Percentiles rank a stretch among this genome's conserved stretches.
These are phyloP conservation scores for Euphorbia tirucalli DNA, from an alignment of 345 rosid genomes.

Conservation along the genomic window DNA sequence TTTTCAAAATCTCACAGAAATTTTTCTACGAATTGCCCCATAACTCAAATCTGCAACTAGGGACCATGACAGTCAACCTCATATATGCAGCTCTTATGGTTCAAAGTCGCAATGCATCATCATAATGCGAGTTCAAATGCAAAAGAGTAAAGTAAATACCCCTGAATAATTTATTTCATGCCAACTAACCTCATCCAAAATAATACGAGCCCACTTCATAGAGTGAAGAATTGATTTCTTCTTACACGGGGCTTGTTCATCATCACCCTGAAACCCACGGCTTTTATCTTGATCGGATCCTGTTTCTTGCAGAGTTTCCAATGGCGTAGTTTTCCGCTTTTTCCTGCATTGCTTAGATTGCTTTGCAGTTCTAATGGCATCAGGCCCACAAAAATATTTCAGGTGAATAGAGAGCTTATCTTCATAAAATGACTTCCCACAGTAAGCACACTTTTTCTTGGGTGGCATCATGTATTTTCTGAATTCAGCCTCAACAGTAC, in stretches of 20 bases:
- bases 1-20: background rate
- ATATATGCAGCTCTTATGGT: background rate
- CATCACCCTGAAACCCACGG: conserved; percentile 27
- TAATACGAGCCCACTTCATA: conserved; percentile 78
- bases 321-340: conserved; percentile 31
- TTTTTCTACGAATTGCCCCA: background rate
- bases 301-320: conserved; percentile 22
- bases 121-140: background rate
- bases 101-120: background rate
- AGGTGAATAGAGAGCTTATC: conserved; percentile 51
- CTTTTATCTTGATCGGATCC: conserved; percentile 15
- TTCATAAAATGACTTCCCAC: conserved; percentile 57
- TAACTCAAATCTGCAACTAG: background rate
- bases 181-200: conserved; percentile 82
- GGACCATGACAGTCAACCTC: background rate
- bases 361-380: conserved; percentile 63
- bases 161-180: background rate
- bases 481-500: conserved; percentile 72
- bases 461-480: conserved; percentile 72
- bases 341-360: conserved; percentile 82
- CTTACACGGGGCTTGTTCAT: conserved; percentile 23
- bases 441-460: conserved; percentile 56
- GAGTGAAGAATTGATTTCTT: conserved; percentile 71
- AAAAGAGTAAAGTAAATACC: background rate
- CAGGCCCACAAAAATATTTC: conserved; percentile 75